These are phyloP conservation scores for Furcasterigmium furcatum DNA, from an alignment of 2,329 filamentous ascomycete genomes.

Conservation along the genomic window DNA sequence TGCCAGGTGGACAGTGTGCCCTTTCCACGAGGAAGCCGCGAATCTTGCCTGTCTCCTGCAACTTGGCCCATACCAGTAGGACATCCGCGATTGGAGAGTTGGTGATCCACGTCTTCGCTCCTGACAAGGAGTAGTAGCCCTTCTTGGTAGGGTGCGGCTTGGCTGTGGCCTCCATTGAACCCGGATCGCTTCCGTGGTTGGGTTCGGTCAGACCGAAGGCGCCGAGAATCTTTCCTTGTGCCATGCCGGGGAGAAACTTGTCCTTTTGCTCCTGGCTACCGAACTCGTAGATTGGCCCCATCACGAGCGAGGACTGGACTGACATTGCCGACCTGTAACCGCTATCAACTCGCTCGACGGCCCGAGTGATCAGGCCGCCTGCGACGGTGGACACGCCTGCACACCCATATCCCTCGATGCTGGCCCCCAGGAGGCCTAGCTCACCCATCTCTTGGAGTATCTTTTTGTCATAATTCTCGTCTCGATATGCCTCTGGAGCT, in stretches of 20 bases:
- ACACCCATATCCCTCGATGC: slow-evolving; percentile 83
- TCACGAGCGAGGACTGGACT: slow-evolving; percentile 87
- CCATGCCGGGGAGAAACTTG: slow-evolving; percentile 75
- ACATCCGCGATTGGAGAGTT: slow-evolving; percentile 89
- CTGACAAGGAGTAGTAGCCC: slow-evolving; percentile 75
- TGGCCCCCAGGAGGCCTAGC: slow-evolving; percentile 82
- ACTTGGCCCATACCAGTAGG: slow-evolving; percentile 87
- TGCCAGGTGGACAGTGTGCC: slow-evolving; percentile 78
- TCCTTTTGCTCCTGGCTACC: slow-evolving; percentile 87
- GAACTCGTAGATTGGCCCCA: slow-evolving; percentile 89
- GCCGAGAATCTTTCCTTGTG: slow-evolving; percentile 77
- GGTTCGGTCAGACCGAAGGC: slow-evolving; percentile 91
- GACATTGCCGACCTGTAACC: slow-evolving; percentile 93
- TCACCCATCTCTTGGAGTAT: slow-evolving; percentile 92
- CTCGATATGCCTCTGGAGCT: slow-evolving; percentile 70
- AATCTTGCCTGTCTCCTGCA: slow-evolving; percentile 90
- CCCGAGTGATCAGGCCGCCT: slow-evolving; percentile 84
- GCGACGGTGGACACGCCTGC: slow-evolving; percentile 86
- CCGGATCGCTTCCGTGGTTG: slow-evolving; percentile 89
- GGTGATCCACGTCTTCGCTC: slow-evolving; percentile 92
- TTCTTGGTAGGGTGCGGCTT: slow-evolving; percentile 80
- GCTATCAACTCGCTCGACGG: slow-evolving; percentile 87
- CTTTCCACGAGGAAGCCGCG: slow-evolving; percentile 89
- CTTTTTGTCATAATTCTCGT: slow-evolving; percentile 81
- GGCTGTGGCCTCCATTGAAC: slow-evolving; percentile 86